phyloP scores from a whole-genome alignment of 2,329 filamentous ascomycete genomes.

The Botryotinia calthae region DNA sequence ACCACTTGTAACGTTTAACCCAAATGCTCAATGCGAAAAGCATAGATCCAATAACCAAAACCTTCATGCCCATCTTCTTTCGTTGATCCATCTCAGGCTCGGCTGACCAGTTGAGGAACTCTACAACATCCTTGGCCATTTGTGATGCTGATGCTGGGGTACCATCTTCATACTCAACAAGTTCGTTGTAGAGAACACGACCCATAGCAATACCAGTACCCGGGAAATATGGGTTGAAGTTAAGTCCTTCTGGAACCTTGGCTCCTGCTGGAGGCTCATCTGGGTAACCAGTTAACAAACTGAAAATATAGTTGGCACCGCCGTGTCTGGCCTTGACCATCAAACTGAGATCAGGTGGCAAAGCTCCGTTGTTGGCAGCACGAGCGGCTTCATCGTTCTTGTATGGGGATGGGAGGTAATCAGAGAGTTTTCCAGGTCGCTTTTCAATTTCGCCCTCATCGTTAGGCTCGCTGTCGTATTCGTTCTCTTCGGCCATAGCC shows the following conservation, averaged over 20 bases:
- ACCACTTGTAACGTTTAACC: conserved; percentile 99
- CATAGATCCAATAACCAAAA: conserved; percentile 73
- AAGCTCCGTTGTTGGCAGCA: conserved; percentile 95
- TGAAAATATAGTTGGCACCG: conserved; percentile 98
- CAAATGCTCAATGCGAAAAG: conserved; percentile 88
- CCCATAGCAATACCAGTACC: conserved; percentile 99
- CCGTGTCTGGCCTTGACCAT: conserved; percentile 98
- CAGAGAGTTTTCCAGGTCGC: conserved; percentile 96
- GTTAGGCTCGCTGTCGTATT: conserved; percentile 98
- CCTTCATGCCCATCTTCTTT: conserved; percentile 99
- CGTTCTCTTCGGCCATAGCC: conserved; percentile 93
- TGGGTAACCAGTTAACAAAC: conserved; percentile 91
- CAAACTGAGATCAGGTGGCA: conserved; percentile 94
- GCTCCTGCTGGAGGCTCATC: conserved; percentile 93
- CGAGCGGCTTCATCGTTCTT: conserved; percentile 99
- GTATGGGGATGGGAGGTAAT: conserved; percentile 93
- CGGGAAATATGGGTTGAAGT: conserved; percentile 99
- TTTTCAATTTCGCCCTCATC: conserved; percentile 98
- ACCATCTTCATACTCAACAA: conserved; percentile 97
- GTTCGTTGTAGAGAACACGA: conserved; percentile 93
- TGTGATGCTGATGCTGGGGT: conserved; percentile 93
- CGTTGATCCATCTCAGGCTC: conserved; percentile 99
- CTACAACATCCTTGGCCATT: conserved; percentile 99
- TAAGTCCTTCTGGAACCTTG: conserved; percentile 80
- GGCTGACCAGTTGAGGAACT: conserved; percentile 99